Conservation (phyloP, 768 basidiomycete species). For the Daedalea quercina region DNA sequence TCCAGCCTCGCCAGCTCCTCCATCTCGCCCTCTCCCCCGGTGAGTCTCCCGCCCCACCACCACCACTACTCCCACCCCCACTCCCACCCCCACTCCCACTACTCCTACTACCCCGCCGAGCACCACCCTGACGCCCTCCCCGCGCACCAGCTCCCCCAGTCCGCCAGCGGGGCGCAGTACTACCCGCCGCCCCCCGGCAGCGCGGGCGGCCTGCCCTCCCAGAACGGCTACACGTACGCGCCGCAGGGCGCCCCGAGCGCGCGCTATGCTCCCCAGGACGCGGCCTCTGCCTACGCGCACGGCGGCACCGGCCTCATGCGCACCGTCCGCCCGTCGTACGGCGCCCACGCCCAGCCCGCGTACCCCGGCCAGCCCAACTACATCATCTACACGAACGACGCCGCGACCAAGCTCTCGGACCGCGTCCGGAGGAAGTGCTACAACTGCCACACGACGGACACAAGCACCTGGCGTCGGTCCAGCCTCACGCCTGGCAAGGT, state of each 20-base stretch:
- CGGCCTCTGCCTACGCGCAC: not conserved
- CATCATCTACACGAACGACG: conserved; percentile 65
- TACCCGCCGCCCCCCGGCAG: conserved; percentile 10
- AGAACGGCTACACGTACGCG: conserved; percentile 12
- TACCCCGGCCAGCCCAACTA: conserved; percentile 32
- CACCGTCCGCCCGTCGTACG: conserved; percentile 17
- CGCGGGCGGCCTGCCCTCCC: conserved; percentile 10
- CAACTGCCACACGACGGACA: conserved; percentile 83
- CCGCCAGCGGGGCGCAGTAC: conserved; percentile 11
- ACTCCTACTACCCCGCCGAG: conserved; percentile 17
- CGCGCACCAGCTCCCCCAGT: conserved; percentile 18
- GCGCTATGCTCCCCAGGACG: conserved; percentile 3
- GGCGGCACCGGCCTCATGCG: conserved; percentile 14
- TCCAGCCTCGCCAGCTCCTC: conserved; percentile 56
- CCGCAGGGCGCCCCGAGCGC: conserved; percentile 2
- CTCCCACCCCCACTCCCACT: conserved; percentile 27
- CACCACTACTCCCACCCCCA: conserved; percentile 26
- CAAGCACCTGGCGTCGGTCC: conserved; percentile 73
- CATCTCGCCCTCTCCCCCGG: conserved; percentile 46
- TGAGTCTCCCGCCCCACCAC: conserved; percentile 26
- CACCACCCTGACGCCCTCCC: conserved; percentile 29
- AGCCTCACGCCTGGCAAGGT: conserved; percentile 81
- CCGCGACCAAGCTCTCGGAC: conserved; percentile 73
- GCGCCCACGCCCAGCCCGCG: conserved; percentile 25
- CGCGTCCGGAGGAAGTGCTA: conserved; percentile 72